These are phyloP conservation scores for Kwoniella europaea DNA, from an alignment of 768 basidiomycete species.

Conservation along the genomic window DNA sequence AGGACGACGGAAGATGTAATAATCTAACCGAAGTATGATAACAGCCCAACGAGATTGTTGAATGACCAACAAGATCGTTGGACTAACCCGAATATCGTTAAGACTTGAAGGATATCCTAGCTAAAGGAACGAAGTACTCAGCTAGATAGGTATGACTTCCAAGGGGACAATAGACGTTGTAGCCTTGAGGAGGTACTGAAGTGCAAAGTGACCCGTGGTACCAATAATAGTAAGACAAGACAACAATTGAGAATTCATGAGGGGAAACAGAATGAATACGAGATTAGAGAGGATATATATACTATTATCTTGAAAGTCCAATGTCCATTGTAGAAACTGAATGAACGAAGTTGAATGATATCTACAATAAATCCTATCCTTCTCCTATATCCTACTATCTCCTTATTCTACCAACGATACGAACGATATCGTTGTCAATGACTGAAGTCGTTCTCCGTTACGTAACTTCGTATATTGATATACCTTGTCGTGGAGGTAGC, in stretches of 20 bases:
- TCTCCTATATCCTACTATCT: too few relatives aligned
- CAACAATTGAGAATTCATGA: background rate
- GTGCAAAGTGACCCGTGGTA: background rate
- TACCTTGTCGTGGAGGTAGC: too few relatives aligned
- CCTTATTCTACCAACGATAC: too few relatives aligned
- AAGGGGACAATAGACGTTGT: conserved; percentile 1
- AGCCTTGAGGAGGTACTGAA: background rate
- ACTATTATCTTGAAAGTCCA: background rate
- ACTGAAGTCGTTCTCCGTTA: too few relatives aligned
- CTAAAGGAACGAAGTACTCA: background rate
- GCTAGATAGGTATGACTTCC: background rate
- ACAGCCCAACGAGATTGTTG: too few relatives aligned
- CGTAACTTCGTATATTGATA: too few relatives aligned
- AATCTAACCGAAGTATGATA: too few relatives aligned
- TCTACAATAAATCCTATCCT: too few relatives aligned
- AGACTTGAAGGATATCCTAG: background rate
- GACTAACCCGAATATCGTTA: background rate
- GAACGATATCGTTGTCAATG: too few relatives aligned
- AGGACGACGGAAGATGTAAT: background rate
- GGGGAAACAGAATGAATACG: background rate
- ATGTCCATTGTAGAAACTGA: too few relatives aligned
- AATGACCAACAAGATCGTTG: background rate
- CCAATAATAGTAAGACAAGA: background rate
- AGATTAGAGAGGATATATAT: background rate
- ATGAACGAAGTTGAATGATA: too few relatives aligned